These are phyloP conservation scores for Aspergillus brunneoviolaceus DNA, from an alignment of 2,329 filamentous ascomycete species.

Conservation along the genomic window DNA sequence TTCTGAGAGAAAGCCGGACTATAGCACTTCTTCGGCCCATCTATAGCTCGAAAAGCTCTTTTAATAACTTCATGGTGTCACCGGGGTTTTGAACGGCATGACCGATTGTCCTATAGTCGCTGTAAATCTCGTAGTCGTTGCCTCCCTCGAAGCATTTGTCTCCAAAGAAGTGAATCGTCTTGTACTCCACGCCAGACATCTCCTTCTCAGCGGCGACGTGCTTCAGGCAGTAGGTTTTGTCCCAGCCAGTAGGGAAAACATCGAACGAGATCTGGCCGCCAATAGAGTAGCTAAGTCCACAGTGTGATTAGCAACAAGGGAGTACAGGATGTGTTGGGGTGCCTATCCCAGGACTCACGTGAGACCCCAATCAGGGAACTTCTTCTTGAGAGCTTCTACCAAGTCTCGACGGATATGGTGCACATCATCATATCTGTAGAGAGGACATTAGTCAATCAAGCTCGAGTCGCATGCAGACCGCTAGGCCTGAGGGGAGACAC, in stretches of 20 bases:
- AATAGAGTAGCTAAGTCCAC: constrained; percentile 71
- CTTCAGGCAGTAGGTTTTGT: constrained; percentile 94
- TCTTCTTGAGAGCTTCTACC: constrained; percentile 72
- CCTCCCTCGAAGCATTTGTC: constrained; percentile 91
- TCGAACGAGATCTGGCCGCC: constrained; percentile 98
- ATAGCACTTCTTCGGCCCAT: not conserved
- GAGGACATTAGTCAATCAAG: constrained; percentile 11
- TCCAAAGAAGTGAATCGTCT: constrained; percentile 94
- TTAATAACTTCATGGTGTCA: constrained; percentile 77
- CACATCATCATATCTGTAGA: constrained; percentile 67
- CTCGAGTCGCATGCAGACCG: not conserved
- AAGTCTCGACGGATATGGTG: constrained; percentile 75
- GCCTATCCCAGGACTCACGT: constrained; percentile 61
- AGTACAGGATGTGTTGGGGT: not conserved
- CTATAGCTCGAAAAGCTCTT: constrained; percentile 73
- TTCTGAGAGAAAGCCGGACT: not conserved
- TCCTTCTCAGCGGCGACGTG: constrained; percentile 82
- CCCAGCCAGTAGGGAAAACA: constrained; percentile 94
- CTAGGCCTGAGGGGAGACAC: constrained; percentile 18
- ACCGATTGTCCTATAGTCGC: constrained; percentile 75
- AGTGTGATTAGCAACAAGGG: constrained; percentile 2
- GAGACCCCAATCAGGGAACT: constrained; percentile 79
- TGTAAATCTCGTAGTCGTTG: constrained; percentile 94
- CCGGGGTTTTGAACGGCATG: constrained; percentile 80
- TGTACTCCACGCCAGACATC: constrained; percentile 65